Base-by-base conservation (phyloP, 805 yeast species). In the Candida railenensis region DNA sequence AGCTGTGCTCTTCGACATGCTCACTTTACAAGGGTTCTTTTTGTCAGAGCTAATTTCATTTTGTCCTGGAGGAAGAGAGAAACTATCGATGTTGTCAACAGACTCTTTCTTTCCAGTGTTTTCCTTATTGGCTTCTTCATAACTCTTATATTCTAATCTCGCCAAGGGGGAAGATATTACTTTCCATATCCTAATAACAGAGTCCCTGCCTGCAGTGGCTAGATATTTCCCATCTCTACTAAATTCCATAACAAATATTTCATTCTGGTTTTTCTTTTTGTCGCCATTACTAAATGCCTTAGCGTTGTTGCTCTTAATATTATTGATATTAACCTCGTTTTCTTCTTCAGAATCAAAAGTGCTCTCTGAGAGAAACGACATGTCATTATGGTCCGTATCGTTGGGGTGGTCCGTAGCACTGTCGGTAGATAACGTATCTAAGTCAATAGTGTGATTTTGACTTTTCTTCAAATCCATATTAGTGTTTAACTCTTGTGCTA, bases 171-270 rank as follows among this genome's bases (percentile, higher is more conserved):
- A 80, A 2, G 87, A 71, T 0, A 89, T 79, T 3, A 88, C 95
- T 61, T 87, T 83, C 94, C 96, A 90, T 3, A 90, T 69, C 44
- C 82, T 71, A 12, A 91, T 73, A 1, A 73, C 63, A 2, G 85
- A 76, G 58, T 87, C 90, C 54, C 87, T 81, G 16, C 96, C 95
- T 0, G 92, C 96, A 1, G 87, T 79, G 0, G 96, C 96, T 55
- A 91, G 64, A 60, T 76, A 89, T 62, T 81, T 83, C 9, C 97
- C 97, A 65, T 91, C 96, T 11, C 64, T 63, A 47, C 87, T 82
- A 64, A 91, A 91, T 55, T 81, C 78, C 69, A 86, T 70, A 8
- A 81, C 78, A 78, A 90, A 88, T n/a, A 87, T 74, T 12, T 94
- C 87, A 39, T 67, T 63, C 21, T 52, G 50, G 43, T 53, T 53